Evolutionary conservation across 176 grass and related monocot genomes (phyloP).

Genomic region (Oryza australiensis): DNA sequence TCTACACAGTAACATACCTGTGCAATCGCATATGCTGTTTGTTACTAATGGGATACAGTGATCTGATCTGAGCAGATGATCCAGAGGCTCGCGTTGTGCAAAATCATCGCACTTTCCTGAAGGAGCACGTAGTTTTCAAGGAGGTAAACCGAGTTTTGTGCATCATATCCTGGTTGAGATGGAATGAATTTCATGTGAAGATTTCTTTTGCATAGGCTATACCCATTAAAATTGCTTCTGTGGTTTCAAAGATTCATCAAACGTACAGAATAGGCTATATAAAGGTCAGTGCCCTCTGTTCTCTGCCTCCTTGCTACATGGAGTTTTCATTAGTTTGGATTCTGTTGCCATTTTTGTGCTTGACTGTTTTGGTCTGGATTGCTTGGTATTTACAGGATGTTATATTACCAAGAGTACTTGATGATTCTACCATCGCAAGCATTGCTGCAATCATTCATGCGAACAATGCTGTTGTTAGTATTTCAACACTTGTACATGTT

Average conservation of each 20-base stretch:
- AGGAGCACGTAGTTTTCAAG: conserved; percentile 67
- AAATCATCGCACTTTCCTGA: conserved; percentile 69
- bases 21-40: conserved; percentile 7
- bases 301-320: background rate
- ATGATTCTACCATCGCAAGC: conserved; percentile 66
- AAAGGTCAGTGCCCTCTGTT: conserved; percentile 53
- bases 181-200: conserved; percentile 38
- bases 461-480: conserved; percentile 72
- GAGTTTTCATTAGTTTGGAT: conserved; percentile 14
- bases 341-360: conserved; percentile 31
- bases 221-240: conserved; percentile 66
- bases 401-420: conserved; percentile 63
- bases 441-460: conserved; percentile 60
- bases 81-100: conserved; percentile 62
- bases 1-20: conserved; percentile 18
- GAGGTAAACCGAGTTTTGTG: conserved; percentile 57
- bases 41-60: conserved; percentile 15
- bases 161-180: conserved; percentile 27
- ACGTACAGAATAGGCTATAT: conserved; percentile 84
- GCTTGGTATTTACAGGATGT: conserved; percentile 67
- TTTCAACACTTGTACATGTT: conserved; percentile 38
- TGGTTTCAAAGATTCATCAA: conserved; percentile 81
- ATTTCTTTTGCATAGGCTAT: conserved; percentile 58
- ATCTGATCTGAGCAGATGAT: conserved; percentile 58
- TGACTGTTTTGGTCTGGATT: conserved; percentile 28